Percentiles rank a stretch among this genome's conserved stretches.
Evolutionary conservation across 805 yeast species (phyloP).

Genomic region (Metschnikowia bowlesiae): DNA sequence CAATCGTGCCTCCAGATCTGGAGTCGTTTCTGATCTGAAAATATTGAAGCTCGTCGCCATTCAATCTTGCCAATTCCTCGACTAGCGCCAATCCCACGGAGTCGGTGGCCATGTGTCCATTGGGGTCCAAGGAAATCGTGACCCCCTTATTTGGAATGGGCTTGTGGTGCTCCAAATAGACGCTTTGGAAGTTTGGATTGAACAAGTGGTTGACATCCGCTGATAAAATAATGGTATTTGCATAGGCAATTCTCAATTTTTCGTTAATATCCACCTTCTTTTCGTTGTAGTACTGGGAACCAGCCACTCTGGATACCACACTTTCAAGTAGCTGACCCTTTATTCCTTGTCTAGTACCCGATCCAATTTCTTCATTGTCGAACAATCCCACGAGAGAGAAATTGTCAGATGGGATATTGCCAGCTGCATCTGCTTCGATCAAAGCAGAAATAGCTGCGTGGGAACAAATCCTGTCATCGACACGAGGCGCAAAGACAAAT

Average conservation of each 20-base stretch:
- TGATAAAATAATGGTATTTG: conserved; percentile 74
- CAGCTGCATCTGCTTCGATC: conserved; percentile 34
- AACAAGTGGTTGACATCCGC: conserved; percentile 82
- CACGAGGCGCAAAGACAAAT: conserved; percentile 74
- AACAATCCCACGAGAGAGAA: conserved; percentile 62
- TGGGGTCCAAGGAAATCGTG: conserved; percentile 67
- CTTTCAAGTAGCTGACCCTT: conserved; percentile 70
- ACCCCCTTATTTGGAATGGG: conserved; percentile 78
- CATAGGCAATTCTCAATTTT: conserved; percentile 43
- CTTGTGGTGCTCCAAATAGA: conserved; percentile 71
- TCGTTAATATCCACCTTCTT: conserved; percentile 21
- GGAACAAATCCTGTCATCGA: conserved; percentile 81
- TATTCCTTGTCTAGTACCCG: conserved; percentile 77
- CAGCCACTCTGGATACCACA: conserved; percentile 53
- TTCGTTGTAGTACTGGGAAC: conserved; percentile 23
- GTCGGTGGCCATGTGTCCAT: conserved; percentile 83
- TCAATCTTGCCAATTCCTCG: conserved; percentile 62
- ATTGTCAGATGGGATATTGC: conserved; percentile 23
- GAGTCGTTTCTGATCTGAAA: conserved; percentile 85
- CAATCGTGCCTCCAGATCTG: conserved; percentile 86
- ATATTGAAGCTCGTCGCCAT: conserved; percentile 66
- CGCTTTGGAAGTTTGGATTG: conserved; percentile 70
- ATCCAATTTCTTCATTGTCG: conserved; percentile 84
- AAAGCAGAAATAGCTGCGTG: conserved; percentile 65
- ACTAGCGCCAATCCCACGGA: conserved; percentile 64